These are phyloP conservation scores for Arxiozyma slooffiae DNA, from an alignment of 1,139 yeast genomes.

Conservation along the genomic window DNA sequence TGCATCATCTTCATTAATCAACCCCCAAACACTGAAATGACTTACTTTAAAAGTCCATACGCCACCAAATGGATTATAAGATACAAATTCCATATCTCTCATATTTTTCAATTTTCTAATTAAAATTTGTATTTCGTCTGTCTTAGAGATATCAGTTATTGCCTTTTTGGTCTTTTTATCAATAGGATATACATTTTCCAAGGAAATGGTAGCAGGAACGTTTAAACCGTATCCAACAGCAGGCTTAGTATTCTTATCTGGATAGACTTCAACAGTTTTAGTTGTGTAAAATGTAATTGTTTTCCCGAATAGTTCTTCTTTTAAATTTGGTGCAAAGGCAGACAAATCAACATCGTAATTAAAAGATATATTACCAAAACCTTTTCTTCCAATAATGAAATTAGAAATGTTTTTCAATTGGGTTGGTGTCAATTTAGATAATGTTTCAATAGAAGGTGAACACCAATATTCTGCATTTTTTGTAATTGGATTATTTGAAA, in stretches of 20 bases:
- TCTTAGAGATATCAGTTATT: conserved; percentile 35
- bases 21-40: conserved; percentile 92
- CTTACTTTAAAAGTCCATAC: conserved; percentile 75
- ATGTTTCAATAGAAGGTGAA: conserved; percentile 53
- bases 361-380: conserved; percentile 68
- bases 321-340: conserved; percentile 37
- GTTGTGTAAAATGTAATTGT: conserved; percentile 47
- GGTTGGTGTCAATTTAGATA: conserved; percentile 39
- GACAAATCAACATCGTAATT: conserved; percentile 65
- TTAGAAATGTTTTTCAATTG: conserved; percentile 52
- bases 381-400: conserved; percentile 67
- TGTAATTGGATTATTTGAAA: not conserved
- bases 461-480: conserved; percentile 62
- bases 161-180: conserved; percentile 31
- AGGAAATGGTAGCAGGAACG: conserved; percentile 72
- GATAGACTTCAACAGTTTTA: conserved; percentile 57
- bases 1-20: conserved; percentile 58
- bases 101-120: conserved; percentile 44
- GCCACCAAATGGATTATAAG: conserved; percentile 70
- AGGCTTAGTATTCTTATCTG: conserved; percentile 46
- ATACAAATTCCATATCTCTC: conserved; percentile 67
- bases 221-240: conserved; percentile 66
- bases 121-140: conserved; percentile 36
- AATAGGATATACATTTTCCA: conserved; percentile 55
- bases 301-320: conserved; percentile 44